Evolutionary conservation across 140 eudicot genomes (phyloP).

Genomic region (Erigeron philadelphicus): DNA sequence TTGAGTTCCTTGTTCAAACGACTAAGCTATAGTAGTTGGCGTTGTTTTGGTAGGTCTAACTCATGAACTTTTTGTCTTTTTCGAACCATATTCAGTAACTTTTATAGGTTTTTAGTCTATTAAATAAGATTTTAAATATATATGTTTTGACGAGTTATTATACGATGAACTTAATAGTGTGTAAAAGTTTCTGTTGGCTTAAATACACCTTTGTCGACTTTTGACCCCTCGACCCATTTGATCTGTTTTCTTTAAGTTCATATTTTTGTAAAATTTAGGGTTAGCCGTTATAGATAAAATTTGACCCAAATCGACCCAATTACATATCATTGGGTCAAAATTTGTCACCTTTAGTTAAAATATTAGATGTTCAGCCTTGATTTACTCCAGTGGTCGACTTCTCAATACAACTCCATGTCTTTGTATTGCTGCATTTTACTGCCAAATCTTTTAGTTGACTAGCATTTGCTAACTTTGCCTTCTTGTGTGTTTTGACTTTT

Average conservation of each 20-base stretch:
- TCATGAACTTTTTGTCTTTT: background rate
- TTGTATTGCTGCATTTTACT: background rate
- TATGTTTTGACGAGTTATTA: background rate
- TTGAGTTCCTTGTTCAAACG: background rate
- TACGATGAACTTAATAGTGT: background rate
- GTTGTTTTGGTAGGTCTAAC: background rate
- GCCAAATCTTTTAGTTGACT: background rate
- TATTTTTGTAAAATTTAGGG: background rate
- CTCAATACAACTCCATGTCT: background rate
- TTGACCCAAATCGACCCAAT: background rate
- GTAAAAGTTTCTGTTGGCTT: background rate
- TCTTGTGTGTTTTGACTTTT: background rate
- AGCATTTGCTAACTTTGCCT: background rate
- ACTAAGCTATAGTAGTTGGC: background rate
- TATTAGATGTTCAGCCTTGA: background rate
- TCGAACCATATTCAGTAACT: background rate
- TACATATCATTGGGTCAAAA: background rate
- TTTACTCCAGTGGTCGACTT: background rate
- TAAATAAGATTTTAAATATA: background rate
- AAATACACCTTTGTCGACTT: background rate
- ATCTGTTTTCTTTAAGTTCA: background rate
- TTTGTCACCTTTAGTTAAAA: background rate
- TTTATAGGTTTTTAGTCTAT: background rate
- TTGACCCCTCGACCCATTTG: background rate
- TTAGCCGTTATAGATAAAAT: background rate